Evolutionary conservation across 306 rosid genomes (phyloP).

Genomic region (Vachellia pachyceras): DNA sequence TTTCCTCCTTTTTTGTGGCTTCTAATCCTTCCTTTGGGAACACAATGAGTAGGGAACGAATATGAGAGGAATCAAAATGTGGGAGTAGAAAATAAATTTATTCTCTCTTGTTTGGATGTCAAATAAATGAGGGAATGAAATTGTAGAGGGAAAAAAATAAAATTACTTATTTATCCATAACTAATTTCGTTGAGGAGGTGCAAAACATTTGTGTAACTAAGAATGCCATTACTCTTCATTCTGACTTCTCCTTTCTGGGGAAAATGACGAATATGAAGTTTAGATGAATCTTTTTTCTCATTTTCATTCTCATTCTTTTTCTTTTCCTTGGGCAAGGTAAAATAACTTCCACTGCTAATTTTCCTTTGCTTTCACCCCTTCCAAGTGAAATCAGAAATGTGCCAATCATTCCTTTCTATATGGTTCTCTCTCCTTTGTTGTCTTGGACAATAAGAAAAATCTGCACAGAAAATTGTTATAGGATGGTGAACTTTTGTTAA

Average conservation of each 20-base stretch:
- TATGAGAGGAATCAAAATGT: neutral
- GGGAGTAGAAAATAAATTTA: neutral
- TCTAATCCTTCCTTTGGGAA: neutral
- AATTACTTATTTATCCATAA: too few species aligned
- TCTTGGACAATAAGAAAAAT: neutral
- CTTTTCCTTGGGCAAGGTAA: neutral
- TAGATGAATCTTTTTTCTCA: neutral
- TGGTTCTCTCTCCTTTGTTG: too few species aligned
- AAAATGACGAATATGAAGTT: neutral
- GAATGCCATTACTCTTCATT: neutral
- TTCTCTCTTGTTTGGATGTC: neutral
- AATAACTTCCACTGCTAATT: neutral
- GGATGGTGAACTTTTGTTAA: neutral
- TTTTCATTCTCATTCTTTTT: neutral
- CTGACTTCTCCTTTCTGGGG: neutral
- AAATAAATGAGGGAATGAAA: neutral
- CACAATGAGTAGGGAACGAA: neutral
- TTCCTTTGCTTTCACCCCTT: neutral
- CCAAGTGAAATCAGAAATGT: neutral
- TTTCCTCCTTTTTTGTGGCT: neutral
- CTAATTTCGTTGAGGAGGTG: too few species aligned
- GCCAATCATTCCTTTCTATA: conserved; percentile 1
- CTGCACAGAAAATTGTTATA: neutral
- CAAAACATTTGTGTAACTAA: neutral
- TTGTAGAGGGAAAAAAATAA: neutral